Conservation (phyloP, 148 eudicot genomes). For the Persicaria tinctoria region DNA sequence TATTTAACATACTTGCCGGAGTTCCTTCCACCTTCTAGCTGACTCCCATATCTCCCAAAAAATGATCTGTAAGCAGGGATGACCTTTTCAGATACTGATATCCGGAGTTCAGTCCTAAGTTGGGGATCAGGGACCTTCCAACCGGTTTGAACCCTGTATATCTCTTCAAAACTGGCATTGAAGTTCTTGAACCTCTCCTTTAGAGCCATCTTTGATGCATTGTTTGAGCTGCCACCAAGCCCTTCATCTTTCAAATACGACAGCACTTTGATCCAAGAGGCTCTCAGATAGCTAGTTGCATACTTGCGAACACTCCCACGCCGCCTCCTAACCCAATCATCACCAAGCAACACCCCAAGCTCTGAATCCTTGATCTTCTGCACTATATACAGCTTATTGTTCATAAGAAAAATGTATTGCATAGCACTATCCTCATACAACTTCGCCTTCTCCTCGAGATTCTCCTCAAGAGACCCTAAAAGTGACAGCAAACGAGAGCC, state of each 20-base stretch:
- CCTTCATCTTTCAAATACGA: slow-evolving; percentile 83
- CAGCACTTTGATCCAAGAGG: slow-evolving; percentile 72
- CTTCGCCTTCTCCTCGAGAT: slow-evolving; percentile 75
- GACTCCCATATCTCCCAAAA: slow-evolving; percentile 77
- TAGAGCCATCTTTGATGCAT: slow-evolving; percentile 56
- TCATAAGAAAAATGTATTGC: slow-evolving; percentile 79
- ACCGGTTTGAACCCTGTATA: slow-evolving; percentile 70
- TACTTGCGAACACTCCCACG: slow-evolving; percentile 68
- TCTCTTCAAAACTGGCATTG: slow-evolving; percentile 82
- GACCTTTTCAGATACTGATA: slow-evolving; percentile 83
- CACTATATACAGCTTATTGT: slow-evolving; percentile 73
- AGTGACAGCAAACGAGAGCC: slow-evolving; percentile 41
- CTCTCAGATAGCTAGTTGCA: slow-evolving; percentile 72
- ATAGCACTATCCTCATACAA: slow-evolving; percentile 64
- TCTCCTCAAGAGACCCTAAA: slow-evolving; percentile 49
- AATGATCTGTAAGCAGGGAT: slow-evolving; percentile 84
- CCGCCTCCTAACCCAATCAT: slow-evolving; percentile 70
- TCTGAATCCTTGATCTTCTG: slow-evolving; percentile 89
- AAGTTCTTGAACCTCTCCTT: slow-evolving; percentile 91
- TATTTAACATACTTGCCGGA: slow-evolving; percentile 91
- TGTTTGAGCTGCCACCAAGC: slow-evolving; percentile 52
- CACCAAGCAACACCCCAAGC: slow-evolving; percentile 72
- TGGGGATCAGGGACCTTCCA: slow-evolving; percentile 96
- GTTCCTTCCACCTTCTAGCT: slow-evolving; percentile 65
- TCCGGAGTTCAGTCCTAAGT: slow-evolving; percentile 80